These are phyloP conservation scores for Saussurea involucrata DNA, from an alignment of 129 eudicot species.

Conservation along the genomic window DNA sequence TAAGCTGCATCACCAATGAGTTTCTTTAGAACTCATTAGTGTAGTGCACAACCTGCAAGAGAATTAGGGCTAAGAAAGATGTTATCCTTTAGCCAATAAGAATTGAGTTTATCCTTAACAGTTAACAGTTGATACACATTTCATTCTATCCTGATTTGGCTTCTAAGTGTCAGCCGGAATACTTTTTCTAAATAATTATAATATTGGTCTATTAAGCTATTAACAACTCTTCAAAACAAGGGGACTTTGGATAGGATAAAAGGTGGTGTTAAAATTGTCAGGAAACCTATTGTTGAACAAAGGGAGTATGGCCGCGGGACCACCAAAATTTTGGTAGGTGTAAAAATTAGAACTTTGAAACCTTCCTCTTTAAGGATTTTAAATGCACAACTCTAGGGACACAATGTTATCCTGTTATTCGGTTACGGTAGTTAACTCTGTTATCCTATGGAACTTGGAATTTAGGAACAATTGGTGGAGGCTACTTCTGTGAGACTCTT, in stretches of 20 bases:
- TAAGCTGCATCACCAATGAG: background rate
- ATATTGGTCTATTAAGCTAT: background rate
- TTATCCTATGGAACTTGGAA: background rate
- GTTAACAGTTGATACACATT: background rate
- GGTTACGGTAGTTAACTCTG: background rate
- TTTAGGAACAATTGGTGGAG: background rate
- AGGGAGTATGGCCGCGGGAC: background rate
- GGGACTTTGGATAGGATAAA: background rate
- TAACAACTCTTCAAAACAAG: background rate
- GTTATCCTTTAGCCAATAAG: background rate
- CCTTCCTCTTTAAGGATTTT: background rate
- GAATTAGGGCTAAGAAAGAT: background rate
- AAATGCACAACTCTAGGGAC: conserved; percentile 2
- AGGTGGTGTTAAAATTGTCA: background rate
- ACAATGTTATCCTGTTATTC: background rate
- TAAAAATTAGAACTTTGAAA: background rate
- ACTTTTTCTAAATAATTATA: background rate
- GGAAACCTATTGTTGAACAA: background rate
- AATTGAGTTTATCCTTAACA: background rate
- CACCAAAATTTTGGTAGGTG: background rate
- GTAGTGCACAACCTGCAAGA: background rate
- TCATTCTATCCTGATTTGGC: background rate
- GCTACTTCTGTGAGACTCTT: background rate
- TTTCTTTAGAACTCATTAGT: background rate
- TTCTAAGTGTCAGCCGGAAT: background rate